Conservation (phyloP, 441 rosid species). For the Erodium trifolium region DNA sequence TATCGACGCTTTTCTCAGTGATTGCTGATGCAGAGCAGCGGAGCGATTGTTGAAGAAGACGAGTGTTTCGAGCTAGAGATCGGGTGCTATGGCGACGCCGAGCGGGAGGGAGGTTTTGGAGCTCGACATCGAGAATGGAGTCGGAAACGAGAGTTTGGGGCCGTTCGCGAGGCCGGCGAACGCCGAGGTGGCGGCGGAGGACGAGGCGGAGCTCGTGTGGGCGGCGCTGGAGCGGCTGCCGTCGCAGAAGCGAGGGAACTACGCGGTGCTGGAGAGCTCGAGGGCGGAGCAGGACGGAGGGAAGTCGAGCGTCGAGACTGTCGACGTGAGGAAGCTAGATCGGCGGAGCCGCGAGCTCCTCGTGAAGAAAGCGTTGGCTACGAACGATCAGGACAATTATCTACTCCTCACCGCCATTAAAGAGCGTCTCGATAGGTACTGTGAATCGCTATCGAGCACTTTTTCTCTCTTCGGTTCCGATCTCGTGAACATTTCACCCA, state of each 20-base stretch:
- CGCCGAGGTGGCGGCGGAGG: slow-evolving; percentile 53
- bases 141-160: background rate
- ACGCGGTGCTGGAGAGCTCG: slow-evolving; percentile 35
- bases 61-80: background rate
- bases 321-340: slow-evolving; percentile 62
- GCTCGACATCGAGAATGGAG: background rate
- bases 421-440: slow-evolving; percentile 67
- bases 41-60: background rate
- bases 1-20: too few relatives aligned
- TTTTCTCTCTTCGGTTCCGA: background rate
- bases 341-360: slow-evolving; percentile 55
- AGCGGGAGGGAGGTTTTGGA: too few relatives aligned
- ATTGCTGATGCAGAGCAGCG: too few relatives aligned
- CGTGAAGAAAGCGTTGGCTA: slow-evolving; percentile 70
- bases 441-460: background rate
- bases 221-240: slow-evolving; percentile 61
- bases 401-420: slow-evolving; percentile 60
- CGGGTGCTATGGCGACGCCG: slow-evolving; percentile 39
- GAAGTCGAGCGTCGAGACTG: slow-evolving; percentile 32
- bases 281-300: slow-evolving; percentile 25
- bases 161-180: slow-evolving; percentile 58
- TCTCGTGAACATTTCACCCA: background rate
- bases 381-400: slow-evolving; percentile 72
- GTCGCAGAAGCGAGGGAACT: slow-evolving; percentile 36
- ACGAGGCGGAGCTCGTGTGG: slow-evolving; percentile 70